Conservation (phyloP, 106 monocot species). For the Alisma plantagoaquatica region DNA sequence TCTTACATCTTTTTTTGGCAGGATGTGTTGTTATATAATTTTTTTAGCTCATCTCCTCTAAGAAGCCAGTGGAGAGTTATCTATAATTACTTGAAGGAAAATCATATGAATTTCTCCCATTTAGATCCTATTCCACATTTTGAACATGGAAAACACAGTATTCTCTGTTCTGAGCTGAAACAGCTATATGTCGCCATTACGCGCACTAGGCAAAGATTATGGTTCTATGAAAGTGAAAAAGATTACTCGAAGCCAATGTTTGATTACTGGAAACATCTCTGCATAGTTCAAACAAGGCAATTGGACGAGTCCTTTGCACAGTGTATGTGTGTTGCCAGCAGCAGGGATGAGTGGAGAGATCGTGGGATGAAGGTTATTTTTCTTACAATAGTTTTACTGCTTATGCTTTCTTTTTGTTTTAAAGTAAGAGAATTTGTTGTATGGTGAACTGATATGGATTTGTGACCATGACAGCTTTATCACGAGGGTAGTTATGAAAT, state of each 20-base stretch:
- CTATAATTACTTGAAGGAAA: conserved; percentile 46
- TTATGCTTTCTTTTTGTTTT: not conserved
- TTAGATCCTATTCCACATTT: conserved; percentile 12
- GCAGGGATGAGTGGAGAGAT: conserved; percentile 37
- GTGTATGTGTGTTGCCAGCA: conserved; percentile 30
- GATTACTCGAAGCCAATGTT: conserved; percentile 52
- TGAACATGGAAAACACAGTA: conserved; percentile 25
- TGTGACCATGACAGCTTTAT: conserved; percentile 21
- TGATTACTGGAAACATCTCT: conserved; percentile 61
- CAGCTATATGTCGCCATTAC: conserved; percentile 80
- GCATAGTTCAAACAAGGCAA: conserved; percentile 35
- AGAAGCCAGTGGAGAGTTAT: conserved; percentile 56
- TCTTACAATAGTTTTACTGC: not conserved
- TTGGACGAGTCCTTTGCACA: conserved; percentile 25
- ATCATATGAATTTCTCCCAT: conserved; percentile 5
- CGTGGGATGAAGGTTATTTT: conserved; percentile 46
- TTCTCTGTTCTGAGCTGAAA: conserved; percentile 68
- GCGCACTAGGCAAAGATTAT: conserved; percentile 51
- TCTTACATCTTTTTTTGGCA: conserved; percentile 7
- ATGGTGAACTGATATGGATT: not conserved
- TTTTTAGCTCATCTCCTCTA: conserved; percentile 50
- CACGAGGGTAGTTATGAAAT: conserved; percentile 48
- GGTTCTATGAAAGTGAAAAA: conserved; percentile 51
- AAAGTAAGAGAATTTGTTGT: not conserved
- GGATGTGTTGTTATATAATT: conserved; percentile 70